A percentile compares a stretch with the other conserved stretches of the same genome.
phyloP scores from a whole-genome alignment of 495 filamentous ascomycete species.

The Annulohypoxylon maeteangense region DNA sequence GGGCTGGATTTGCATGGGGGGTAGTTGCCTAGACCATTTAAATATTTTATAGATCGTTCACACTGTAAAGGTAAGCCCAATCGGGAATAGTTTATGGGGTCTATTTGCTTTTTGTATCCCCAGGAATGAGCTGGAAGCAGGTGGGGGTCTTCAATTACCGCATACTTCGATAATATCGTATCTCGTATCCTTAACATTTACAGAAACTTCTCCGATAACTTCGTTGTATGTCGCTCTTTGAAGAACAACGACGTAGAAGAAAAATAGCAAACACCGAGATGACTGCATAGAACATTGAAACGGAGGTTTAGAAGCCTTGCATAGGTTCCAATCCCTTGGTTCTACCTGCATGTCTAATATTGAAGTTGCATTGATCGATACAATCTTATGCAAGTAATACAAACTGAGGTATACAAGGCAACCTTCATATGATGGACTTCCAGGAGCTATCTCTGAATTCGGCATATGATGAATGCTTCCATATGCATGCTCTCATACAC shows the following conservation, averaged over 20 bases:
- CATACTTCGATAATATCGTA: constrained; percentile 1
- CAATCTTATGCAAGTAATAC: constrained; percentile 28
- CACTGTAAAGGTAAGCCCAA: constrained; percentile 24
- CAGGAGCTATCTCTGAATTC: background rate
- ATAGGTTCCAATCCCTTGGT: constrained; percentile 26
- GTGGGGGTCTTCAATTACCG: constrained; percentile 3
- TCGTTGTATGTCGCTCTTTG: background rate
- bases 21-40: constrained; percentile 26
- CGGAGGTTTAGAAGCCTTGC: constrained; percentile 23
- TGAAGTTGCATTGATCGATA: constrained; percentile 38
- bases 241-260: background rate
- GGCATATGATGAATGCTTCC: constrained; percentile 6
- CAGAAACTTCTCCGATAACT: constrained; percentile 1
- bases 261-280: constrained; percentile 37
- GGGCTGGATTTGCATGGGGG: constrained; percentile 37
- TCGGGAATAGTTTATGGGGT: constrained; percentile 7
- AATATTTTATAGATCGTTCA: constrained; percentile 3
- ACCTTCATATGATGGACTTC: background rate
- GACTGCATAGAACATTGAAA: constrained; percentile 28
- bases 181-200: background rate
- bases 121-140: constrained; percentile 16
- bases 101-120: constrained; percentile 21
- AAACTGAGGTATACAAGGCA: constrained; percentile 15
- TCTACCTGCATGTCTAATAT: constrained; percentile 37
- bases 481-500: background rate